Base-by-base conservation (phyloP, 2,329 filamentous ascomycete genomes). In the Trichoderma afroharzianum region DNA sequence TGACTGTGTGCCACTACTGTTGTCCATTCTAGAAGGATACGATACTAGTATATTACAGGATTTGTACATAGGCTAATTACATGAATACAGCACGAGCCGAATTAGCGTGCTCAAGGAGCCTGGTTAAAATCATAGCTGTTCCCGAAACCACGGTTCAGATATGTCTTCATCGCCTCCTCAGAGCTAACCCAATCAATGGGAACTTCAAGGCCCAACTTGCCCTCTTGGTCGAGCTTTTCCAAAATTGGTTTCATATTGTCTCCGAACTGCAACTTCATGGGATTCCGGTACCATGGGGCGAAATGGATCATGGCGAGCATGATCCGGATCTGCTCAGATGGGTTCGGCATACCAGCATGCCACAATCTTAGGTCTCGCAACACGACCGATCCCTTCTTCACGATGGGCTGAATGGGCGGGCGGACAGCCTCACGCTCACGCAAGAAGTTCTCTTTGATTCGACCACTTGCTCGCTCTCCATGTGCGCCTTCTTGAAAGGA, bases 331-430 rank as follows among this genome's bases (percentile, higher is more conserved):
- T 84, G 79, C 5, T 82, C 77, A 1, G 84, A 86, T 55, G 78
- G 75, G 74, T 91, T 91, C 1, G 88, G 88, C 85, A 90, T 89
- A 0, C 88, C 89, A 0, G 87, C 88, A 76, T 91, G 88, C 88
- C 89, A 91, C 6, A 90, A 83, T 28, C 88, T 80, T 68, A 91
- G 77, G 76, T 91, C 89, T 2, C 90, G 82, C 33, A 91, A 76
- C 43, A 90, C 82, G 26, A 91, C 76, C 50, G 86, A 85, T 0
- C 89, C 88, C 74, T 88, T 88, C 43, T 81, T 81, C 0, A 89
- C 82, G 3, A 78, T 70, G 0, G 87, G 86, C 75, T 90, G 88
- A 12, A 83, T 76, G 0, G 86, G 86, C 6, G 84, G 81, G 7
- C 83, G 78, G 2, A 80, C 74, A 4, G 75, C 70, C 2, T 79